Conservation (phyloP, 805 yeast genomes). For the Metschnikowia arizonensis region DNA sequence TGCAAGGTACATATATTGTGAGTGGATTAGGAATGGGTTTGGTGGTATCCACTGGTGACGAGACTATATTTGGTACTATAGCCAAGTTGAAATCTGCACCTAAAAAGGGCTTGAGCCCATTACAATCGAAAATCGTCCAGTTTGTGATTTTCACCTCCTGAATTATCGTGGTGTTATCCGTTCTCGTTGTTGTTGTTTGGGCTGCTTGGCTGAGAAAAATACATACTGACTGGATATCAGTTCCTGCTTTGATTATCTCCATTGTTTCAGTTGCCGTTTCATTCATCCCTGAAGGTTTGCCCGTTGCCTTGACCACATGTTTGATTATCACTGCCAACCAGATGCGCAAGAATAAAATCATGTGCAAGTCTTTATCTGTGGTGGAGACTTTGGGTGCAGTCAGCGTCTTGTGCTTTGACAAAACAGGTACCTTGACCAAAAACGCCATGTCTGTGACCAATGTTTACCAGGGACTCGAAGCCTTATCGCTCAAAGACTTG, state of each 20-base stretch:
- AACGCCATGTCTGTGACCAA: conserved; percentile 44
- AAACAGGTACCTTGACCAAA: conserved; percentile 47
- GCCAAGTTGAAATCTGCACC: conserved; percentile 40
- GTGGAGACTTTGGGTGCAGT: conserved; percentile 58
- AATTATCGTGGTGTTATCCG: conserved; percentile 23
- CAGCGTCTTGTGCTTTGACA: conserved; percentile 42
- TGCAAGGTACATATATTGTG: conserved; percentile 45
- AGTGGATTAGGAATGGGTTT: conserved; percentile 43
- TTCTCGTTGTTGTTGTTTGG: conserved; percentile 37
- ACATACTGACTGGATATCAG: conserved; percentile 41
- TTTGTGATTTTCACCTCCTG: conserved; percentile 27
- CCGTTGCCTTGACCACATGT: conserved; percentile 48
- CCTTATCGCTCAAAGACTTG: conserved; percentile 13
- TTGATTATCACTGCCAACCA: conserved; percentile 44
- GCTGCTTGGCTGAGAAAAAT: conserved; percentile 39
- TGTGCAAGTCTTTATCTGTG: conserved; percentile 43
- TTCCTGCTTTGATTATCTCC: conserved; percentile 39
- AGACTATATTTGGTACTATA: conserved; percentile 45
- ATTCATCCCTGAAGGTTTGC: conserved; percentile 51
- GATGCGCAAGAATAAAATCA: conserved; percentile 43
- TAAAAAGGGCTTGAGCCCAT: conserved; percentile 37
- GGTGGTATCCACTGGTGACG: conserved; percentile 42
- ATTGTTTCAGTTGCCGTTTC: conserved; percentile 46
- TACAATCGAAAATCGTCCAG: conserved; percentile 39
- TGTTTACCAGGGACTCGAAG: conserved; percentile 17